Evolutionary conservation across 140 eudicot genomes (phyloP), one percentile per base, ranked within the genome.

Genomic region (Ambrosia hybrid): DNA sequence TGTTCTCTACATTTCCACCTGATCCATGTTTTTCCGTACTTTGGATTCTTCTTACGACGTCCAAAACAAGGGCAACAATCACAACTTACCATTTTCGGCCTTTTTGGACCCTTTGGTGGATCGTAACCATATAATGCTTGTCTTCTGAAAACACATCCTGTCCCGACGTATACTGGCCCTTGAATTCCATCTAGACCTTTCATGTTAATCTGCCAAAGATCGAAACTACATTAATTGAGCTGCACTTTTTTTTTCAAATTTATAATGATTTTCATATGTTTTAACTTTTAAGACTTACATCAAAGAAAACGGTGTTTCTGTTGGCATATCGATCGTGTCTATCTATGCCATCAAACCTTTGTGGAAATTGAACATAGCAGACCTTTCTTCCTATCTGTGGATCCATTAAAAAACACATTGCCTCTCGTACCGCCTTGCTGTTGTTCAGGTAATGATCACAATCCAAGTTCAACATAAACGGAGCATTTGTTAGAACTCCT

Each of bases 391-490:
- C 98, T 9, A 83, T 86, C 76, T 93, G 96, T 69, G 96, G 96
- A 62, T 93, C 98, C 98, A 93, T 89, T 80, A 89, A 75, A 87
- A 93, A 89, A 74, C 98, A 93, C 98, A 93, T 93, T 46, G 98
- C 85, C 67, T 93, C 98, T 81, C 98, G 75, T 10, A 78, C 96
- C 12, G 97, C 99, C 82, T 94, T 94, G 88, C 99, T 94, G 81
- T 94, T 94, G 90, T 94, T 94, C 59, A 94, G 33, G 88, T 94
- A 94, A 70, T 94, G 99, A 79, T 94, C 99, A 78, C 99, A 94
- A 59, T 94, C 99, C 97, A 94, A 90, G 88, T 94, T 94, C 74
- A 94, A 81, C 99, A 94, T 94, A 83, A 94, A 94, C 2, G 99
- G 99, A 33, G 99, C 99, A 85, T 94, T 94, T 70, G 99, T 94